Evolutionary conservation across 495 filamentous ascomycete genomes (phyloP), one percentile per base, ranked within the genome.

Genomic region (Lentithecium fluviatile): DNA sequence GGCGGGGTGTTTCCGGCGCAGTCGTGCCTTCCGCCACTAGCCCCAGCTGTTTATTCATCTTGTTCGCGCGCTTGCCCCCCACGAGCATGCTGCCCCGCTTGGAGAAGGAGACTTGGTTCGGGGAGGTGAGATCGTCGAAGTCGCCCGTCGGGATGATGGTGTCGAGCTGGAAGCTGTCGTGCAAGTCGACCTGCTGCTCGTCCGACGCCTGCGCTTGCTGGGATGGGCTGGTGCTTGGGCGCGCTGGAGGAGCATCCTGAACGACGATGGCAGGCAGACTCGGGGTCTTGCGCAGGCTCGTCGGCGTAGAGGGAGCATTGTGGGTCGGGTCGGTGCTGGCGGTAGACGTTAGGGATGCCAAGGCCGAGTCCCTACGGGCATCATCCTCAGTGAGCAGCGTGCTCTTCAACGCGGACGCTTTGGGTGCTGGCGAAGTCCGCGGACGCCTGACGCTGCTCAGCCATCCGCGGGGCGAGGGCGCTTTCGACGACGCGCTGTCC

Each of bases 51-150:
- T 53, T 60, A 53, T 58, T 62, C 63, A 38, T 47, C 58, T 29
- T 51, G 51, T 74, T 71, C 43, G 77, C 70, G 75, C 79, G 65
- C 72, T 78, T 73, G 51, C 77, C 83, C 25, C 80, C 82, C 58
- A 88, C 77, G 74, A 88, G 76, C 66, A 89, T 74, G 68, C 84
- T 87, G n/a, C 86, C 86, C 26, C 83, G 75, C 50, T 79, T 82
- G 8, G 83, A 85, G 58, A 87, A 86, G 25, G 78, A 77, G 62
- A 87, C 70, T 20, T 79, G 71, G 49, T 77, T 78, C 19, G 76
- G 69, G 13, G 68, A 64, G 7, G 75, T 77, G 42, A 87, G 63
- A 32, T 81, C 80, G 32, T 80, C 82, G 32, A 86, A 74, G 25
- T 71, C 73, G 0, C 75, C 75, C 17, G 75, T 81, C 2, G 84